Conservation (phyloP, 148 eudicot species). For the Agrostemma githago region DNA sequence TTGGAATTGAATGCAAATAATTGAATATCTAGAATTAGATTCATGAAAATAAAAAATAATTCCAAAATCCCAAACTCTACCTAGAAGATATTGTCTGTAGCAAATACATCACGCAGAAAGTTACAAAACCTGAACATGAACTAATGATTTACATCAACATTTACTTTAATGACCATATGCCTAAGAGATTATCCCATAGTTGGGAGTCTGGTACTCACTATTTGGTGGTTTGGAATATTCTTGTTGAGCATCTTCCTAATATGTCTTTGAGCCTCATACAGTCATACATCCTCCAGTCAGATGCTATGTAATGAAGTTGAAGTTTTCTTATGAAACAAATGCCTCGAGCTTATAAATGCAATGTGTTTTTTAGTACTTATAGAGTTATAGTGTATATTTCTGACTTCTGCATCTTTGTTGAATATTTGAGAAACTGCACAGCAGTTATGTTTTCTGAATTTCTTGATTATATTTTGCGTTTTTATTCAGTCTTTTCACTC, state of each 20-base stretch:
- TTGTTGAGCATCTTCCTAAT: neutral
- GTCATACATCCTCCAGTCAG: neutral
- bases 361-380: neutral
- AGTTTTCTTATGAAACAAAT: neutral
- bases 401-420: neutral
- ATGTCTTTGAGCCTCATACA: neutral
- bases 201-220: no score
- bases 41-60: no score
- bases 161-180: neutral
- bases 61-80: neutral
- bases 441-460: neutral
- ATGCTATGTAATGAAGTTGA: neutral
- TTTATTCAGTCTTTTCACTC: neutral
- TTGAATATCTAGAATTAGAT: no score
- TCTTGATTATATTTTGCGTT: neutral
- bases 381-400: neutral
- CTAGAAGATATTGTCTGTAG: no score
- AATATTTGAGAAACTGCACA: neutral
- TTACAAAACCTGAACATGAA: neutral
- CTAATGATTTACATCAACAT: neutral
- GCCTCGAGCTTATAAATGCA: neutral
- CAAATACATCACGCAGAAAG: neutral
- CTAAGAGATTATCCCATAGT: neutral
- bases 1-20: no score
- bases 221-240: neutral